Percentiles rank a stretch among this genome's conserved stretches.
Evolutionary conservation across 1,284 basidiomycete species (phyloP).

Genomic region (Microbotryum lychnidis-dioicae): DNA sequence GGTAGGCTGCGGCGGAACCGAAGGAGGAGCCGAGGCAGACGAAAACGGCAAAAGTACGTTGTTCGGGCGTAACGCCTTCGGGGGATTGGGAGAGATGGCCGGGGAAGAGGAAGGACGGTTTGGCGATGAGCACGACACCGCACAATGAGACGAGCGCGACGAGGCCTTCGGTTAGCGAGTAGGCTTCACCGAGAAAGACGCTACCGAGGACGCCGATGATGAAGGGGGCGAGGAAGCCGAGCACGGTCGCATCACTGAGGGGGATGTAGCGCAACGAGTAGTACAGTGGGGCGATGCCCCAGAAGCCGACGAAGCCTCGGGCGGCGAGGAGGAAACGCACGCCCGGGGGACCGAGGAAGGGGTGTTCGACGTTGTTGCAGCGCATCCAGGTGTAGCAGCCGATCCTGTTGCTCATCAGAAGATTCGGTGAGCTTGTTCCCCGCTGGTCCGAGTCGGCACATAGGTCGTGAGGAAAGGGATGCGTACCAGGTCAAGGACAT

Average conservation of each 20-base stretch:
- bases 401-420: background rate
- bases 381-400: constrained; percentile 15
- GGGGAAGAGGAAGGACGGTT: constrained; percentile 32
- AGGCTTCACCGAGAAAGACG: constrained; percentile 37
- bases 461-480: background rate
- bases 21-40: constrained; percentile 37
- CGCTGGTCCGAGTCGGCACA: constrained; percentile 3
- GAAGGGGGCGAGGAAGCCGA: constrained; percentile 38
- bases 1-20: constrained; percentile 37
- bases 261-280: constrained; percentile 38
- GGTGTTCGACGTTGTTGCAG: constrained; percentile 17
- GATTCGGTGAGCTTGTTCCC: constrained; percentile 4
- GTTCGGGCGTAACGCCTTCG: constrained; percentile 11
- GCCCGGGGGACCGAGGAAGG: constrained; percentile 31
- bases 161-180: constrained; percentile 34
- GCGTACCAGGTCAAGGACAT: constrained; percentile 29
- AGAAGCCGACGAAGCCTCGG: constrained; percentile 35
- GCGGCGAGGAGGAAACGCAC: constrained; percentile 23
- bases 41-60: constrained; percentile 24
- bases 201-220: constrained; percentile 37
- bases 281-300: constrained; percentile 36
- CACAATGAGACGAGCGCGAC: constrained; percentile 36
- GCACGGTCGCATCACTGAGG: constrained; percentile 38
- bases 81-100: background rate
- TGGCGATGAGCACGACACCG: constrained; percentile 39